phyloP scores from a whole-genome alignment of 2,329 filamentous ascomycete genomes.

The Madurella mycetomatis region DNA sequence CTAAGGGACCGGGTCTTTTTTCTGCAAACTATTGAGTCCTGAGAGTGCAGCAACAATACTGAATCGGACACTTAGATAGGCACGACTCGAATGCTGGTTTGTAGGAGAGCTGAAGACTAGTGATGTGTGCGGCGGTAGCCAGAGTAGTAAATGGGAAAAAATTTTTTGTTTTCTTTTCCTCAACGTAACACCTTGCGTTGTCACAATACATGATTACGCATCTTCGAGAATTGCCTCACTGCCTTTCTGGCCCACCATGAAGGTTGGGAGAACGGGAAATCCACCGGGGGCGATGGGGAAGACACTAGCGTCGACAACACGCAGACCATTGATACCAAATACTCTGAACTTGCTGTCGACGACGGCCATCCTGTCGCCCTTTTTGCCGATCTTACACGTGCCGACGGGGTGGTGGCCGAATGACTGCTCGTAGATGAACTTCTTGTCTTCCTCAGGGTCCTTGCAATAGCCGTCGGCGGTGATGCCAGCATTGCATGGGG shows the following conservation, averaged over 20 bases:
- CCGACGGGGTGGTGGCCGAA: slow-evolving; percentile 57
- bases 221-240: slow-evolving; percentile 46
- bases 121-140: too few species aligned
- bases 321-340: slow-evolving; percentile 48
- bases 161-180: too few species aligned
- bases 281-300: slow-evolving; percentile 46
- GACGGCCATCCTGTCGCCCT: slow-evolving; percentile 52
- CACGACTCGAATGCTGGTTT: too few species aligned
- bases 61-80: too few species aligned
- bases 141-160: too few species aligned
- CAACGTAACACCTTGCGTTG: too few species aligned
- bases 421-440: slow-evolving; percentile 38
- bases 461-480: slow-evolving; percentile 24
- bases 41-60: too few species aligned
- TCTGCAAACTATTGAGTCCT: too few species aligned
- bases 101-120: too few species aligned
- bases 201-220: background rate
- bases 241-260: slow-evolving; percentile 57
- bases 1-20: too few species aligned
- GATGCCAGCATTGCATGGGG: slow-evolving; percentile 14
- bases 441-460: slow-evolving; percentile 36
- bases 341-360: slow-evolving; percentile 56
- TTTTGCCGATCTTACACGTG: slow-evolving; percentile 52
- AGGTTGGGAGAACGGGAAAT: slow-evolving; percentile 45
- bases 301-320: slow-evolving; percentile 58